A percentile compares a stretch with the other conserved stretches of the same genome.
phyloP scores from a whole-genome alignment of 345 rosid genomes.

The Brassica rapa region DNA sequence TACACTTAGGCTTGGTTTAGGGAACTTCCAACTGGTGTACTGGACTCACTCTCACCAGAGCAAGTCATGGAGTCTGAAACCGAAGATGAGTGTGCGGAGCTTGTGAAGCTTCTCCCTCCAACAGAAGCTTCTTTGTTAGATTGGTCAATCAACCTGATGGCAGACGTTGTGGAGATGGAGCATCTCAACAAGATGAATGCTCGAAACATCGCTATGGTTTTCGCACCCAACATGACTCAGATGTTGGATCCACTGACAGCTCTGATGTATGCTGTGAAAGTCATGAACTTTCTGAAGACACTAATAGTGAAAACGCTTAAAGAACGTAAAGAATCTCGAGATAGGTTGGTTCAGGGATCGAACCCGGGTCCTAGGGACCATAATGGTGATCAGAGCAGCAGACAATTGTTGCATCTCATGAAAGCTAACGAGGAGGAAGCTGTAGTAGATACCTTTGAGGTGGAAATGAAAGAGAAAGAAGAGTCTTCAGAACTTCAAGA shows the following conservation, averaged over 20 bases:
- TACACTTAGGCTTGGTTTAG: constrained; percentile 96
- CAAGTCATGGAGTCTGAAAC: constrained; percentile 84
- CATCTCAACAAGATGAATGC: constrained; percentile 96
- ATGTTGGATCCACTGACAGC: constrained; percentile 98
- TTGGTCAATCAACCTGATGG: constrained; percentile 96
- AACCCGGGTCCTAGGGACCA: constrained; percentile 61
- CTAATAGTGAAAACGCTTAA: constrained; percentile 63
- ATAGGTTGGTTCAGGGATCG: constrained; percentile 46
- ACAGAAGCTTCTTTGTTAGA: constrained; percentile 87
- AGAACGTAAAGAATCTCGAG: constrained; percentile 63
- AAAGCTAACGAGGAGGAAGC: constrained; percentile 43
- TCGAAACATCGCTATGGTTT: constrained; percentile 92
- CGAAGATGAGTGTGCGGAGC: constrained; percentile 85
- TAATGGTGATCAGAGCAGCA: constrained; percentile 62
- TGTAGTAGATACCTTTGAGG: constrained; percentile 10
- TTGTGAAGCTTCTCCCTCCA: constrained; percentile 80
- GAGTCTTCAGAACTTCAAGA: constrained; percentile 47
- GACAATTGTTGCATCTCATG: constrained; percentile 36
- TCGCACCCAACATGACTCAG: constrained; percentile 99
- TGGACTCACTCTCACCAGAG: constrained; percentile 87
- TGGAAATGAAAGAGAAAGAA: constrained; percentile 36
- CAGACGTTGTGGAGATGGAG: constrained; percentile 86
- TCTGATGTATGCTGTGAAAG: constrained; percentile 95
- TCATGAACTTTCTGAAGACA: constrained; percentile 93
- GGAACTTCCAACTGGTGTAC: constrained; percentile 93